These are phyloP conservation scores for Calocera cornea DNA, from an alignment of 768 basidiomycete genomes.

Conservation along the genomic window DNA sequence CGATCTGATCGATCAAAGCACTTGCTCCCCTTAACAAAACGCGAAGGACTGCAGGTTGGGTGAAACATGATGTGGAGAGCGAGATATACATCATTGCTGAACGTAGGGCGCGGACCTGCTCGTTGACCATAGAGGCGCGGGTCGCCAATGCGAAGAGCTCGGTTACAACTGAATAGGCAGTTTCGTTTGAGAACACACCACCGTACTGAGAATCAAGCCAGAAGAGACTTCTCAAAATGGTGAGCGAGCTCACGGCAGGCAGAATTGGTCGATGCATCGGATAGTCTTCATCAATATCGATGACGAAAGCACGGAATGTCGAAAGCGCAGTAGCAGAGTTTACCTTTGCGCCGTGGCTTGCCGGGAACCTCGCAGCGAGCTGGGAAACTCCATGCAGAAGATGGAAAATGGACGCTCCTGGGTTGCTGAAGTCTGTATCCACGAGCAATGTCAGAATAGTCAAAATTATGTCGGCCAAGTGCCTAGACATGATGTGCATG, in stretches of 20 bases:
- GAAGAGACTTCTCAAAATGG: constrained; percentile 40
- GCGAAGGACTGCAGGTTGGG: constrained; percentile 47
- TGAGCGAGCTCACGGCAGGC: constrained; percentile 40
- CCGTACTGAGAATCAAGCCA: constrained; percentile 42
- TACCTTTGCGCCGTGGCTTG: not conserved
- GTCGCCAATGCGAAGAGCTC: constrained; percentile 56
- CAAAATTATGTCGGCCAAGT: constrained; percentile 44
- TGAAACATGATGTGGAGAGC: constrained; percentile 41
- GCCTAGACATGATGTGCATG: constrained; percentile 21
- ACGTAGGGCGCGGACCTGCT: constrained; percentile 64
- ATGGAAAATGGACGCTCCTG: constrained; percentile 35
- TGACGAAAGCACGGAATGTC: not conserved
- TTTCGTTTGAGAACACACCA: constrained; percentile 36
- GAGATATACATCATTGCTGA: constrained; percentile 63
- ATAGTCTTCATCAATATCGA: constrained; percentile 27
- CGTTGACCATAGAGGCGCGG: constrained; percentile 59
- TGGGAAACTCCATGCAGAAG: constrained; percentile 24
- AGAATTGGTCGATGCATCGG: constrained; percentile 50
- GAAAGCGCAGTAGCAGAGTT: not conserved
- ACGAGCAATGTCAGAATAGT: constrained; percentile 48
- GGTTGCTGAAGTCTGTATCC: constrained; percentile 47
- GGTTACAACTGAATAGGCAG: constrained; percentile 65
- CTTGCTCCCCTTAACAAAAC: constrained; percentile 54
- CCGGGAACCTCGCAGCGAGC: not conserved
- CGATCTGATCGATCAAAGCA: constrained; percentile 50